Evolutionary conservation across 1,284 basidiomycete genomes (phyloP).

Genomic region (Trichosporon ovoides): DNA sequence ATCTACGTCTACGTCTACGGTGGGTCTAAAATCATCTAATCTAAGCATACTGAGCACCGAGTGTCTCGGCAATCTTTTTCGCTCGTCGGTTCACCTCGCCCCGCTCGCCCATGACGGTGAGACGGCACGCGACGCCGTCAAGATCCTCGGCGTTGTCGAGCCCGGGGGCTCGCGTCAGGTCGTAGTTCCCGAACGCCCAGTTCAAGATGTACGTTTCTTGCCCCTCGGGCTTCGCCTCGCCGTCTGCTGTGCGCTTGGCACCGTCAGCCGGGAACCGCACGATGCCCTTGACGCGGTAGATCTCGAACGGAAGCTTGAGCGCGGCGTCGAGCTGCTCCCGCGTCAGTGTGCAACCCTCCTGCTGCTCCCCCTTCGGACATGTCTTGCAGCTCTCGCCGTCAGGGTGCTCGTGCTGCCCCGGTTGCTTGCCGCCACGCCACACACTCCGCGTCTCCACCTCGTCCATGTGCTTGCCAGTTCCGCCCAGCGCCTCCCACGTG

Average conservation of each 20-base stretch:
- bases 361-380: neutral
- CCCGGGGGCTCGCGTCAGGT: constrained; percentile 55
- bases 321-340: constrained; percentile 44
- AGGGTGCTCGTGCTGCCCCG: constrained; percentile 35
- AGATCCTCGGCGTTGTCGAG: constrained; percentile 43
- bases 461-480: constrained; percentile 56
- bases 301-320: constrained; percentile 55
- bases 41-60: constrained; percentile 50
- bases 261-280: constrained; percentile 52
- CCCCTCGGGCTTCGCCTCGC: constrained; percentile 8
- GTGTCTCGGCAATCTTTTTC: constrained; percentile 55
- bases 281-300: constrained; percentile 64
- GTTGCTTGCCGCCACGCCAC: constrained; percentile 49
- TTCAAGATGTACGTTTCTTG: constrained; percentile 63
- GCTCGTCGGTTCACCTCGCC: constrained; percentile 66
- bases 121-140: constrained; percentile 51
- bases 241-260: neutral
- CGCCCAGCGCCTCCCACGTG: constrained; percentile 31
- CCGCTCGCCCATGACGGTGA: constrained; percentile 83
- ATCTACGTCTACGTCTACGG: neutral
- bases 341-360: constrained; percentile 26
- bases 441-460: constrained; percentile 76
- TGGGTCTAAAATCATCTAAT: neutral
- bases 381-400: constrained; percentile 15
- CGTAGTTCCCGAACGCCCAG: constrained; percentile 83